These are phyloP conservation scores for Phytopythium delawarense DNA, from an alignment of 352 stramenopile genomes.

Conservation along the genomic window DNA sequence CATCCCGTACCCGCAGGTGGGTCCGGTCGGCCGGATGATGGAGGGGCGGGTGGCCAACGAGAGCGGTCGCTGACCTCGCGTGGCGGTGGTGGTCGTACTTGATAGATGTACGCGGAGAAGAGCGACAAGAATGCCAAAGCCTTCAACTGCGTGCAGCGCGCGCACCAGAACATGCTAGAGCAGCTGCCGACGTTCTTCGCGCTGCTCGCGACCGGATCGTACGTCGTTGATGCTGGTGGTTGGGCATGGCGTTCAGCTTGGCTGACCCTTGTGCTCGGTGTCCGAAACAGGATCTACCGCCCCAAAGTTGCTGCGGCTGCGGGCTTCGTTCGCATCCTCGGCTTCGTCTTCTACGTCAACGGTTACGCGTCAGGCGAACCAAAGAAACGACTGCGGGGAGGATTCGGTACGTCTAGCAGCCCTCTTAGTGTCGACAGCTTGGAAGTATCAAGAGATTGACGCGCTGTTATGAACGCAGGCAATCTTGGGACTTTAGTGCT, in stretches of 20 bases:
- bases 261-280: not conserved
- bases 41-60: not conserved
- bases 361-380: conserved; percentile 36
- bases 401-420: conserved; percentile 23
- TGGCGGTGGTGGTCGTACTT: not conserved
- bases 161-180: conserved; percentile 84
- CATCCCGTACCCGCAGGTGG: conserved; percentile 51
- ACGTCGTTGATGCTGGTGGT: conserved; percentile 6
- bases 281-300: conserved; percentile 30
- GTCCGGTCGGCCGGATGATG: not conserved
- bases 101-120: conserved; percentile 56
- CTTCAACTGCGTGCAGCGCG: conserved; percentile 85
- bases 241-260: not conserved
- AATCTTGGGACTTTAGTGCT: conserved; percentile 20
- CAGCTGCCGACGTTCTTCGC: conserved; percentile 35
- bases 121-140: conserved; percentile 54
- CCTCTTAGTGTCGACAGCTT: not conserved
- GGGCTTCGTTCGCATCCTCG: conserved; percentile 28
- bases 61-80: not conserved
- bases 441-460: not conserved
- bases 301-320: conserved; percentile 30
- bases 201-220: conserved; percentile 36
- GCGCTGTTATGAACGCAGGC: conserved; percentile 11
- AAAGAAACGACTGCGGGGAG: conserved; percentile 27
- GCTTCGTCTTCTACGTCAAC: conserved; percentile 42